Base-by-base conservation (phyloP, 1,139 yeast species). In the Hemisphaericaspora xylofermentans region DNA sequence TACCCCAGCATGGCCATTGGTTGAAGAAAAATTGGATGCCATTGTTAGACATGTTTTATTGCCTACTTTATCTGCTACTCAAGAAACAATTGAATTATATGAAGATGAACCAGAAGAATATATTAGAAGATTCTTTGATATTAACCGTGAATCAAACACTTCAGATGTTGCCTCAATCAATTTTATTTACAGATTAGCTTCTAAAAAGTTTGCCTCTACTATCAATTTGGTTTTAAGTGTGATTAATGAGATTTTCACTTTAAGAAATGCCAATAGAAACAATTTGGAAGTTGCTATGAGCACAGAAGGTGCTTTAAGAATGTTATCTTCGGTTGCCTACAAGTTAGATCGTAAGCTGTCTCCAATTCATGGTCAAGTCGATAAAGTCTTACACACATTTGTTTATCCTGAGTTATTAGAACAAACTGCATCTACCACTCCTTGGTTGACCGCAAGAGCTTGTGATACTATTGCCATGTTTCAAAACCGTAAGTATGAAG, bases 81-180 rank as follows among this genome's bases (percentile, higher is more conserved):
- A 74, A 28, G 78, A 74, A 44, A 71, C 78, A 29, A 64, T 83
- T 30, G 87, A 82, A 51, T 63, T 82, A 41, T 82, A 80, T 53
- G 86, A 84, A 51, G 86, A 80, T 47, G 91, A 84, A 46, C 82
- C 85, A 5, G 87, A 82, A 49, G 91, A 84, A 52, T 85, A 84
- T 53, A 73, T 84, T 29, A 74, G 89, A 64, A 73, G 86, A 50
- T 82, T 66, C 53, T 82, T 82, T 50, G 89, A 83, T 56, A 69
- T 82, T 43, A 82, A 79, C 54, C 81, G 86, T 49, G 95, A 87
- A 49, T 74, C 79, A 29, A 76, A 79, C 36, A 83, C 93, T 10
- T 80, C 95, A 0, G 96, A 88, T 54, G 80, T 80, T 33, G 96
- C 96, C 0, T 84, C 96, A 2, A 78, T 85, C 39, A 85, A 84